Evolutionary conservation across 441 rosid species (phyloP).

Genomic region (Viola pubescens): DNA sequence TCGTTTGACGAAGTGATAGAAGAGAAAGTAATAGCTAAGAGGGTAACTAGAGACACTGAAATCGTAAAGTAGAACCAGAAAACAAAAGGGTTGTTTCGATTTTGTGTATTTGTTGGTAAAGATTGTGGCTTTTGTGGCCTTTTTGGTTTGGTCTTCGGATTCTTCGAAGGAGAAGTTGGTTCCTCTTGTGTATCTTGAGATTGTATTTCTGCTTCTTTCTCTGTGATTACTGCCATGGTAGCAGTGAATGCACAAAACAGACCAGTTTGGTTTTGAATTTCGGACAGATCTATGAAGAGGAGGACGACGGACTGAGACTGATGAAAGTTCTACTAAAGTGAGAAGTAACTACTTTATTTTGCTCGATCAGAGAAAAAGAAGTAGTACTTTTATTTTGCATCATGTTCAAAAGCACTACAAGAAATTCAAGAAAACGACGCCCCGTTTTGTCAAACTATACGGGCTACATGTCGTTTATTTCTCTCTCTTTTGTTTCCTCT

Average conservation of each 20-base stretch:
- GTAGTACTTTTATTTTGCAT: no score
- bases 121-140: constrained; percentile 2
- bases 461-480: no score
- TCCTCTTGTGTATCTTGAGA: constrained; percentile 14
- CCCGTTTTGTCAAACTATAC: no score
- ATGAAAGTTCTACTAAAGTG: no score
- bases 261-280: not conserved
- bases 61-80: constrained; percentile 35
- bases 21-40: constrained; percentile 31
- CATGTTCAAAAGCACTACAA: no score
- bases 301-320: not conserved
- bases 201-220: constrained; percentile 29
- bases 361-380: no score
- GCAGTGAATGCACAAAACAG: no score
- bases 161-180: constrained; percentile 10
- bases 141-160: constrained; percentile 11
- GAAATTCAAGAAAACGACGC: no score
- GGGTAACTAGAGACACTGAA: constrained; percentile 32
- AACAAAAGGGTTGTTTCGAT: constrained; percentile 21
- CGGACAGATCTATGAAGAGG: constrained; percentile 2
- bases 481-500: no score
- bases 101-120: not conserved
- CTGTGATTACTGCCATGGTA: constrained; percentile 28
- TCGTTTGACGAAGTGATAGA: constrained; percentile 28
- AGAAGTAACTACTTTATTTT: not conserved